These are phyloP conservation scores for Globisporangium polare DNA, from an alignment of 352 stramenopile genomes.

Conservation along the genomic window DNA sequence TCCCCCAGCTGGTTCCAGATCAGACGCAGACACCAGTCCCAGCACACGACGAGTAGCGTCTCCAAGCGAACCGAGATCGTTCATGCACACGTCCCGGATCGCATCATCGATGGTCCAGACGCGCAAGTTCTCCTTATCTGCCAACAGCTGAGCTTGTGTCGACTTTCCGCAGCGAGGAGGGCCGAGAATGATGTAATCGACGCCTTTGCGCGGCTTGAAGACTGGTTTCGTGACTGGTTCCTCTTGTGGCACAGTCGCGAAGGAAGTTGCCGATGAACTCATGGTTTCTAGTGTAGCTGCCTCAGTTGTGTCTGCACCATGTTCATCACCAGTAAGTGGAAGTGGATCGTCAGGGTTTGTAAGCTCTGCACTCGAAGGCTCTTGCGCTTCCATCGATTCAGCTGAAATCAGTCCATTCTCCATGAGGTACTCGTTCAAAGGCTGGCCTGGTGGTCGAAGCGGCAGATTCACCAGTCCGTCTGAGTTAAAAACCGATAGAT, in stretches of 20 bases:
- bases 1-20: constrained; percentile 14
- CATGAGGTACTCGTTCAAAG: constrained; percentile 52
- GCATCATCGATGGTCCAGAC: constrained; percentile 78
- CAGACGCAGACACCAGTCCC: constrained; percentile 14
- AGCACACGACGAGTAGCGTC: constrained; percentile 30
- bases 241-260: neutral
- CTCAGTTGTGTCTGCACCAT: neutral
- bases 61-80: constrained; percentile 35
- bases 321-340: neutral
- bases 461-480: constrained; percentile 73
- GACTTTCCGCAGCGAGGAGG: constrained; percentile 74
- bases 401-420: constrained; percentile 33
- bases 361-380: neutral
- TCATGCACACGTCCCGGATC: constrained; percentile 36
- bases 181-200: constrained; percentile 83
- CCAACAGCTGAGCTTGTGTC: constrained; percentile 71
- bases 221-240: neutral
- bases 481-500: constrained; percentile 46
- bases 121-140: constrained; percentile 60
- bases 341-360: neutral
- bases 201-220: constrained; percentile 26
- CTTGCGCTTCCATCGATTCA: neutral
- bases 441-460: constrained; percentile 60
- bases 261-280: neutral
- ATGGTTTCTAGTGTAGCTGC: neutral